These are phyloP conservation scores for Monosporozyma yasuniensis DNA, from an alignment of 805 yeast genomes.

Conservation along the genomic window DNA sequence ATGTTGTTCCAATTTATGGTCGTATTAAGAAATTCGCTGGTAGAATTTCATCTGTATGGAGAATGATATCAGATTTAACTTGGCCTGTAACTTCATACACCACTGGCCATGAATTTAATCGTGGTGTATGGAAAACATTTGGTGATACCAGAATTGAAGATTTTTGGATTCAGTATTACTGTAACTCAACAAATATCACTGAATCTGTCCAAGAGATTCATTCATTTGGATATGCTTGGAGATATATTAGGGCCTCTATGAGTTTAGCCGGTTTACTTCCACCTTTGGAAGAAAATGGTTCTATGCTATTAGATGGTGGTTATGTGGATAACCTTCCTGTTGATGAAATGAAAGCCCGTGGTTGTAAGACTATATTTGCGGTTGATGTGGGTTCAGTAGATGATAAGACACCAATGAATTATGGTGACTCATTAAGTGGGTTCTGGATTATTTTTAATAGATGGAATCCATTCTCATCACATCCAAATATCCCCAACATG, in stretches of 20 bases:
- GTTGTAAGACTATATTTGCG: slow-evolving; percentile 81
- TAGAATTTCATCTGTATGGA: slow-evolving; percentile 78
- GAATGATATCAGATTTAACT: slow-evolving; percentile 74
- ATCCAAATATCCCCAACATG: slow-evolving; percentile 87
- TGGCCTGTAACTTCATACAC: slow-evolving; percentile 91
- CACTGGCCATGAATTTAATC: slow-evolving; percentile 93
- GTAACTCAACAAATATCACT: slow-evolving; percentile 91
- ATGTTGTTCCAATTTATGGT: slow-evolving; percentile 83
- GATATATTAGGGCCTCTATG: slow-evolving; percentile 94
- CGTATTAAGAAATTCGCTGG: slow-evolving; percentile 79
- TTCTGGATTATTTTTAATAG: slow-evolving; percentile 81
- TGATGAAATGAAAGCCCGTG: slow-evolving; percentile 79
- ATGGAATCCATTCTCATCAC: slow-evolving; percentile 80
- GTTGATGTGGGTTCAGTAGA: slow-evolving; percentile 95
- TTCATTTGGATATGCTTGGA: slow-evolving; percentile 87
- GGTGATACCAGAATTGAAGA: slow-evolving; percentile 92
- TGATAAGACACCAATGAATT: slow-evolving; percentile 79
- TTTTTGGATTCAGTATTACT: slow-evolving; percentile 83
- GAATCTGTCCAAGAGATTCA: slow-evolving; percentile 94
- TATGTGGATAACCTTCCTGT: slow-evolving; percentile 92
- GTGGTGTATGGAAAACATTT: slow-evolving; percentile 95
- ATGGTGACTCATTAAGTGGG: slow-evolving; percentile 90
- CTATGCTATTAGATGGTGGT: slow-evolving; percentile 93
- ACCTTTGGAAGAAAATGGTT: slow-evolving; percentile 73
- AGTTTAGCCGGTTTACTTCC: slow-evolving; percentile 90